These are phyloP conservation scores for Silene coronaria DNA, from an alignment of 179 eudicot genomes.

Conservation along the genomic window DNA sequence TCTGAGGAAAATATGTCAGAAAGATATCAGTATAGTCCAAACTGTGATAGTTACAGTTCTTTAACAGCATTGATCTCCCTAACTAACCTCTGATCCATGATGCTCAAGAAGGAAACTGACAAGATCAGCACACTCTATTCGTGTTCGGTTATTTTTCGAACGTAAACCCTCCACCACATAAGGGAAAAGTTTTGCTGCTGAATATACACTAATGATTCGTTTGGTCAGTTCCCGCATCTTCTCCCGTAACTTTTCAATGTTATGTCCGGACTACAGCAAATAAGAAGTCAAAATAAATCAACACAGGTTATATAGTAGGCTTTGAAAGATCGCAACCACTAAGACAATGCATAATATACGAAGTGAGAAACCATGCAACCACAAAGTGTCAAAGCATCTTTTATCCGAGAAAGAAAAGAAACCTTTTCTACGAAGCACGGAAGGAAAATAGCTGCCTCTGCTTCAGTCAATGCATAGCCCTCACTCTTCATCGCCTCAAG, in stretches of 20 bases:
- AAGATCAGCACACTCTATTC: conserved; percentile 85
- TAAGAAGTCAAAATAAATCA: conserved; percentile 10
- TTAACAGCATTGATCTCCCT: not conserved
- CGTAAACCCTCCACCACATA: conserved; percentile 84
- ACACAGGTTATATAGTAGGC: not conserved
- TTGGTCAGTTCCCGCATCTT: conserved; percentile 79
- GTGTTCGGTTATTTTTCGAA: conserved; percentile 76
- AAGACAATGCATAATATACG: not conserved
- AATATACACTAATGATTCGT: conserved; percentile 54
- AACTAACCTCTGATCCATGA: conserved; percentile 70
- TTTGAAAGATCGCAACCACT: conserved; percentile 5
- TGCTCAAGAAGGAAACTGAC: conserved; percentile 81
- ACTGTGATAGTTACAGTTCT: not conserved
- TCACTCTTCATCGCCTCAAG: conserved; percentile 68
- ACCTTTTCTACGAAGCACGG: conserved; percentile 96
- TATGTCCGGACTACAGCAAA: conserved; percentile 75
- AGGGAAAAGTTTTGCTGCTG: conserved; percentile 84
- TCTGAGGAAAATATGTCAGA: conserved; percentile 31
- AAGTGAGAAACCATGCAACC: too few relatives aligned
- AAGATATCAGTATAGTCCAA: not conserved
- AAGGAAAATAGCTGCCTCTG: conserved; percentile 88
- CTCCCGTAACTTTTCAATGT: conserved; percentile 85
- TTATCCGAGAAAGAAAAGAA: conserved; percentile 2
- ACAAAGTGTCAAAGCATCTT: not conserved
- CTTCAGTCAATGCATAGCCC: conserved; percentile 77